phyloP scores from a whole-genome alignment of 208 protist genomes.

The Wallacemonas collosoma region DNA sequence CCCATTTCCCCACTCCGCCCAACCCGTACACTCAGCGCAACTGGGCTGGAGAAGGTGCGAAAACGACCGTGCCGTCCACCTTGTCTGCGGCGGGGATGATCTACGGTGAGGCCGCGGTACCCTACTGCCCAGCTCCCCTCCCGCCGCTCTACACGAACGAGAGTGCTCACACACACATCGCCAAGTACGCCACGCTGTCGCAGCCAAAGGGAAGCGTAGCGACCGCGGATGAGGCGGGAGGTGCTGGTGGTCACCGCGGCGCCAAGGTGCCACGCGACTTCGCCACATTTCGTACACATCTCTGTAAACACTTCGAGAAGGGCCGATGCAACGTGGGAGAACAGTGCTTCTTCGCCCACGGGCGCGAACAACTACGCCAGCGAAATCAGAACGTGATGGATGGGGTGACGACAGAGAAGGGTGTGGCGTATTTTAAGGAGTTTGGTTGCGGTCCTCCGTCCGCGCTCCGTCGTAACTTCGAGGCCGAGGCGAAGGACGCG shows the following conservation, averaged over 20 bases:
- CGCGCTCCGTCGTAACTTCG: background rate
- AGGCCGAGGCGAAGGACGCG: background rate
- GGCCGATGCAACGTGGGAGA: background rate
- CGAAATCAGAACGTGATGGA: background rate
- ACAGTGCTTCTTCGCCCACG: conserved; percentile 4
- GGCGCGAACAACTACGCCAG: background rate
- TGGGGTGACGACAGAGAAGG: background rate
- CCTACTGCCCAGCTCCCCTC: no score
- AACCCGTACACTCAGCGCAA: no score
- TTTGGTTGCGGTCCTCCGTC: background rate
- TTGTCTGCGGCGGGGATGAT: no score
- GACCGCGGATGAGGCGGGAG: background rate
- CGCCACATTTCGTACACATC: background rate
- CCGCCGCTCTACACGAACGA: no score
- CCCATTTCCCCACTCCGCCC: no score
- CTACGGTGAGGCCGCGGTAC: no score
- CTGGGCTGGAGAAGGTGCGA: no score
- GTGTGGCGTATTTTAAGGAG: background rate
- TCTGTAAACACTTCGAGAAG: background rate
- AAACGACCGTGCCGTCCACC: no score
- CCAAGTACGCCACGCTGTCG: background rate
- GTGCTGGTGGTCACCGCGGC: background rate
- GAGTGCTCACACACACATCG: background rate
- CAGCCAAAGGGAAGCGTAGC: background rate
- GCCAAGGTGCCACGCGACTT: background rate